Conservation (phyloP, 257 asterid genomes). For the Fraxinus excelsior region DNA sequence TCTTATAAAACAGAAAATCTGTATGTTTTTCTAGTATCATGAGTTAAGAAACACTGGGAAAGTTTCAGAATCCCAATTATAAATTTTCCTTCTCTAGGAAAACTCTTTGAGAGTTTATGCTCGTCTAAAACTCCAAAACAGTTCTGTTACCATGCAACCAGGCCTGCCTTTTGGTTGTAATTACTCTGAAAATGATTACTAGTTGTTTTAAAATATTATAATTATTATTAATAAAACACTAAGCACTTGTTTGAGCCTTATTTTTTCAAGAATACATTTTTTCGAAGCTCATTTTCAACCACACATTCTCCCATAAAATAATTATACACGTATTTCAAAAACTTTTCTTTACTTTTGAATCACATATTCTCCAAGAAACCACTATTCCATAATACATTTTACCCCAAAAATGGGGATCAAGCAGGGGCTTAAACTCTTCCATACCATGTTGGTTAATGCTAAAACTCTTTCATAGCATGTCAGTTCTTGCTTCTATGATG, state of each 20-base stretch:
- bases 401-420: too few species aligned
- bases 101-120: not conserved
- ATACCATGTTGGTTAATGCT: not conserved
- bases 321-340: too few species aligned
- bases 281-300: too few species aligned
- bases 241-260: too few species aligned
- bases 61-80: not conserved
- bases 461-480: not conserved
- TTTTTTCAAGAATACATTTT: too few species aligned
- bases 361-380: too few species aligned
- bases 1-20: not conserved
- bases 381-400: too few species aligned
- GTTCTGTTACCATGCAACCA: not conserved
- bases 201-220: not conserved
- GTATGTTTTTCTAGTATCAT: constrained; percentile 13
- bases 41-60: constrained; percentile 4
- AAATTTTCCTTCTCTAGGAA: not conserved
- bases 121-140: not conserved
- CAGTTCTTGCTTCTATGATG: not conserved
- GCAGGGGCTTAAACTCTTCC: not conserved
- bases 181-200: not conserved
- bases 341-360: too few species aligned
- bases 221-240: not conserved
- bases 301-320: too few species aligned
- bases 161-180: constrained; percentile 4